These are phyloP conservation scores for Saprolegnia diclina DNA, from an alignment of 352 stramenopile species.

Conservation along the genomic window DNA sequence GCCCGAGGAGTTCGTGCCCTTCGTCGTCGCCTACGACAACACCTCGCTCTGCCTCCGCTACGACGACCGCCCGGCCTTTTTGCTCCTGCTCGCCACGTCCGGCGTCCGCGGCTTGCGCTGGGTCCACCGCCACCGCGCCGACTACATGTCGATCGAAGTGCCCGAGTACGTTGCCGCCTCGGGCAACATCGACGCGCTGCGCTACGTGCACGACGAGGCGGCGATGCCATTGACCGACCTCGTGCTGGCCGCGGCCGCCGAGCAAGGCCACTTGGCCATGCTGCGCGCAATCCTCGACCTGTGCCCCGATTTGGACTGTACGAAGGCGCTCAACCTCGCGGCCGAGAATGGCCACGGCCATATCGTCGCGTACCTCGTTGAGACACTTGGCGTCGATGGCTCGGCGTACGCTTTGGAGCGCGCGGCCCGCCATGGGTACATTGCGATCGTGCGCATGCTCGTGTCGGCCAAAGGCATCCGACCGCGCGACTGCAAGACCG, in stretches of 20 bases:
- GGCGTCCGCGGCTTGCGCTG: neutral
- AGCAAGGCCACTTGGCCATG: neutral
- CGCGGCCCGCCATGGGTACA: neutral
- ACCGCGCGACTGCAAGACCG: neutral
- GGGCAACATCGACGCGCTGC: neutral
- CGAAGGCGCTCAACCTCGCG: neutral
- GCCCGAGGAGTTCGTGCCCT: neutral
- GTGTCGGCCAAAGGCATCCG: neutral
- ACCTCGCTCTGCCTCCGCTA: neutral
- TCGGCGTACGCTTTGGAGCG: neutral
- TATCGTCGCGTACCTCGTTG: neutral
- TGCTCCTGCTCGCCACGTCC: neutral
- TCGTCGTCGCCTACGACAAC: neutral
- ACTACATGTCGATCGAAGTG: neutral
- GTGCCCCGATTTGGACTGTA: neutral
- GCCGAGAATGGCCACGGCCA: neutral
- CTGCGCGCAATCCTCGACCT: neutral
- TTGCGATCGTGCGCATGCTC: neutral
- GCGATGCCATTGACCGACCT: neutral
- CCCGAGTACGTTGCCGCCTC: neutral
- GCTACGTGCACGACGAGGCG: neutral
- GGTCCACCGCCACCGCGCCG: neutral
- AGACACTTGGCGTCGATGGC: neutral
- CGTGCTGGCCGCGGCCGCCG: neutral
- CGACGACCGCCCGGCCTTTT: neutral